These are phyloP conservation scores for Leccinum truebloodii DNA, from an alignment of 768 basidiomycete genomes.

Conservation along the genomic window DNA sequence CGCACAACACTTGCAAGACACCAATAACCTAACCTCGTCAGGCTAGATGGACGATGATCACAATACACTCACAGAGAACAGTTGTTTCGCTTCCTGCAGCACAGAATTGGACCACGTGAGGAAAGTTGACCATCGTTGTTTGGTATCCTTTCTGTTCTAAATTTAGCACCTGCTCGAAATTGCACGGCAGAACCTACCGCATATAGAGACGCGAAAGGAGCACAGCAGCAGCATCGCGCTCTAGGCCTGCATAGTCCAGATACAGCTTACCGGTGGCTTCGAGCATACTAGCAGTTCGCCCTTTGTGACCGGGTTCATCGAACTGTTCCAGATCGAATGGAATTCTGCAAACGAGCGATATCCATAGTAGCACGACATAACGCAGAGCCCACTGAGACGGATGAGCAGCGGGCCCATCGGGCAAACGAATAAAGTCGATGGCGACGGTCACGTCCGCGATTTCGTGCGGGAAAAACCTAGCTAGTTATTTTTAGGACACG, in stretches of 20 bases:
- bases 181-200: conserved; percentile 48
- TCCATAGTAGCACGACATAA: conserved; percentile 85
- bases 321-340: conserved; percentile 91
- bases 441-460: conserved; percentile 79
- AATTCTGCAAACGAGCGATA: conserved; percentile 91
- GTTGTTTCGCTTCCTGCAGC: conserved; percentile 41
- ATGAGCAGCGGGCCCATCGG: conserved; percentile 43
- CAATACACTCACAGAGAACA: conserved; percentile 49
- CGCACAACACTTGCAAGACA: conserved; percentile 65
- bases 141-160: conserved; percentile 56
- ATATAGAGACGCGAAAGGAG: conserved; percentile 82
- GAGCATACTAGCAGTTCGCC: conserved; percentile 55
- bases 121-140: conserved; percentile 50
- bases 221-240: conserved; percentile 79
- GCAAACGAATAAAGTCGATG: conserved; percentile 59
- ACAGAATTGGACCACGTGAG: conserved; percentile 45
- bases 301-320: conserved; percentile 56
- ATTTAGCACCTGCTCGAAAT: conserved; percentile 12
- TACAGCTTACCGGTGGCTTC: conserved; percentile 59
- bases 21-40: conserved; percentile 58
- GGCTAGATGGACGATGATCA: not conserved
- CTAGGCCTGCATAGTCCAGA: conserved; percentile 72
- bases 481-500: conserved; percentile 45
- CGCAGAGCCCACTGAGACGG: conserved; percentile 73
- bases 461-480: conserved; percentile 93